Evolutionary conservation across 2,329 filamentous ascomycete genomes (phyloP).

Genomic region (Westerdykella ornata): DNA sequence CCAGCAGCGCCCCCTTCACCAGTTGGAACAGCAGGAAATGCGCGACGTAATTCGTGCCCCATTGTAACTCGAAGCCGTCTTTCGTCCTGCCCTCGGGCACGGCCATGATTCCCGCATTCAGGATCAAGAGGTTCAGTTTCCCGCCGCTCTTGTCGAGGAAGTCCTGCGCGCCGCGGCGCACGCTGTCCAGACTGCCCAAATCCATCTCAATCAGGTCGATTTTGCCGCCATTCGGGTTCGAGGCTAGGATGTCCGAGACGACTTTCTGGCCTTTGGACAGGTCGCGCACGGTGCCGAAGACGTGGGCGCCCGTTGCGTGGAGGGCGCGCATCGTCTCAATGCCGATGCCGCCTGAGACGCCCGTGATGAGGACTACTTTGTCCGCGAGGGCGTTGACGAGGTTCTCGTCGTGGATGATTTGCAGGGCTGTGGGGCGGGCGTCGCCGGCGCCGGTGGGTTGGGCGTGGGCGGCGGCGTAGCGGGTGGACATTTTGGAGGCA

Average conservation of each 20-base stretch:
- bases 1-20: constrained; percentile 40
- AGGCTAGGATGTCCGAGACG: constrained; percentile 17
- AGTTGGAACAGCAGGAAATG: constrained; percentile 45
- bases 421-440: constrained; percentile 37
- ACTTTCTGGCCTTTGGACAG: constrained; percentile 19
- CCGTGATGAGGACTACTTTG: constrained; percentile 23
- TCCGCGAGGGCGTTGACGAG: constrained; percentile 27
- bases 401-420: constrained; percentile 37
- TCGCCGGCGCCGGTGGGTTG: constrained; percentile 34
- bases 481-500: constrained; percentile 4
- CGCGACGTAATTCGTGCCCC: constrained; percentile 47
- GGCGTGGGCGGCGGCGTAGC: constrained; percentile 13
- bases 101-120: constrained; percentile 35
- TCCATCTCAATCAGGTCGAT: constrained; percentile 22
- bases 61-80: constrained; percentile 37
- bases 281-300: constrained; percentile 42
- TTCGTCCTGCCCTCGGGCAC: constrained; percentile 20
- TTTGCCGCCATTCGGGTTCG: constrained; percentile 7
- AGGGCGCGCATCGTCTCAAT: constrained; percentile 35
- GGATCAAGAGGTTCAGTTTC: constrained; percentile 19
- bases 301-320: constrained; percentile 40
- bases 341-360: constrained; percentile 21
- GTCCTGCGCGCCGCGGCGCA: constrained; percentile 14
- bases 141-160: constrained; percentile 14
- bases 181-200: constrained; percentile 13